Conservation (phyloP, 2,329 filamentous ascomycete genomes). For the Pseudogymnoascus destructans region DNA sequence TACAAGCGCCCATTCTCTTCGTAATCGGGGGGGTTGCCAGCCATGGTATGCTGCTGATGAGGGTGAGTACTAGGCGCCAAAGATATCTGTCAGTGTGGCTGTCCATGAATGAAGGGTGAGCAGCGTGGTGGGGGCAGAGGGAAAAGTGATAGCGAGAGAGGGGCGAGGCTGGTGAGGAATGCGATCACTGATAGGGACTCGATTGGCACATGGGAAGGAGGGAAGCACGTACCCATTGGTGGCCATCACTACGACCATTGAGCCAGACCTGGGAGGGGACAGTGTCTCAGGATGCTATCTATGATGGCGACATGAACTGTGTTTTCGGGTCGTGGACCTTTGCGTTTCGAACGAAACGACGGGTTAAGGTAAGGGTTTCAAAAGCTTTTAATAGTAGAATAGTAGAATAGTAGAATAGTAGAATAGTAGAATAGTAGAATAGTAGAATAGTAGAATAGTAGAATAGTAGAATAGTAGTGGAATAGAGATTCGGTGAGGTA, state of each 20-base stretch:
- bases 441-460: not conserved
- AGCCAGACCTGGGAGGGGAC: constrained; percentile 6
- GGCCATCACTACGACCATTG: constrained; percentile 23
- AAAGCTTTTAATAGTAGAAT: not conserved
- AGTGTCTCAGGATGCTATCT: constrained; percentile 8
- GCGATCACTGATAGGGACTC: constrained; percentile 7
- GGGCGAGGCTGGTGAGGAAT: not conserved
- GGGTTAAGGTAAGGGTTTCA: not conserved
- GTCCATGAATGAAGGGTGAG: constrained; percentile 15
- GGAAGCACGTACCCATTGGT: constrained; percentile 22
- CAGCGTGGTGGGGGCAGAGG: constrained; percentile 14
- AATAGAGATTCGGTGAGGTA: not conserved
- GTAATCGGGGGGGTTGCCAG: constrained; percentile 31
- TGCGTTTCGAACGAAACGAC: not conserved
- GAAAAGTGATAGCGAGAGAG: constrained; percentile 14
- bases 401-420: not conserved
- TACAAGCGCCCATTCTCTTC: constrained; percentile 57
- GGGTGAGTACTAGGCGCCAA: constrained; percentile 5
- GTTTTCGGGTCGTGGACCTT: not conserved
- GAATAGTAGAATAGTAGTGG: too few relatives aligned
- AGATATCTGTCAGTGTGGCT: constrained; percentile 8
- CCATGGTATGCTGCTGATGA: not conserved
- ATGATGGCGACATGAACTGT: constrained; percentile 5
- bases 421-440: not conserved
- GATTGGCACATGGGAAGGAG: not conserved